Base-by-base conservation (phyloP, 2,329 filamentous ascomycete genomes). In the Epichloe glyceriae region DNA sequence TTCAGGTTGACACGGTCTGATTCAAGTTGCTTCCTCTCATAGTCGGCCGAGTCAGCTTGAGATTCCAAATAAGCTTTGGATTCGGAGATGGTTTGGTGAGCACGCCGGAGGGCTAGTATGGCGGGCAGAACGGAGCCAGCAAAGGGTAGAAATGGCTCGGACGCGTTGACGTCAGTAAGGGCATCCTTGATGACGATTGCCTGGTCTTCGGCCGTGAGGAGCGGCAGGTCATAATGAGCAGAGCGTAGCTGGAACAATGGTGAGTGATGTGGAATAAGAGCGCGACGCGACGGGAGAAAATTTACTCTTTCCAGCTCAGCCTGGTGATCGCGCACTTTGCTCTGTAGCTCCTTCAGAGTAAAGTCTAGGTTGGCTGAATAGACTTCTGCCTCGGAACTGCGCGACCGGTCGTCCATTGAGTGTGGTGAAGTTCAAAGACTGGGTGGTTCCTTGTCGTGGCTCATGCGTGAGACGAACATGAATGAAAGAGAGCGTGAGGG, bases 121-220 rank as follows among this genome's bases (percentile, higher is more conserved):
- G 82, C 79, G 3, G 86, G 85, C 6, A 93, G 66, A 5, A 83
- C 73, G 19, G 87, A 91, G 47, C 76, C 78, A 10, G 79, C 70
- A 22, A 74, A 72, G 3, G 87, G 86, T 20, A 91, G 69, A 57
- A 80, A 80, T 8, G 84, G 82, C 48, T 82, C 74, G 14, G 75
- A 73, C 42, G 76, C 69, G 12, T 79, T 75, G 45, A 88, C 69
- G 15, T 76, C 73, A 49, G 80, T 75, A 58, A 89, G 88, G 3
- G 85, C 85, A 47, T 73, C 68, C 58, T 79, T 82, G 60, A 89
- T 73, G 39, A 78, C 67, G 37, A 56, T 56, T 15, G 61, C 58
- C 47, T 67, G 64, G 19, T 56, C 63, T n/a, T 58, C 58, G 20
- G 62, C 57, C 12, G 65, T 61, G 15, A 59, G 56, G n/a, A 56